phyloP scores from a whole-genome alignment of 495 filamentous ascomycete species.

The Aspergillus panamensis region DNA sequence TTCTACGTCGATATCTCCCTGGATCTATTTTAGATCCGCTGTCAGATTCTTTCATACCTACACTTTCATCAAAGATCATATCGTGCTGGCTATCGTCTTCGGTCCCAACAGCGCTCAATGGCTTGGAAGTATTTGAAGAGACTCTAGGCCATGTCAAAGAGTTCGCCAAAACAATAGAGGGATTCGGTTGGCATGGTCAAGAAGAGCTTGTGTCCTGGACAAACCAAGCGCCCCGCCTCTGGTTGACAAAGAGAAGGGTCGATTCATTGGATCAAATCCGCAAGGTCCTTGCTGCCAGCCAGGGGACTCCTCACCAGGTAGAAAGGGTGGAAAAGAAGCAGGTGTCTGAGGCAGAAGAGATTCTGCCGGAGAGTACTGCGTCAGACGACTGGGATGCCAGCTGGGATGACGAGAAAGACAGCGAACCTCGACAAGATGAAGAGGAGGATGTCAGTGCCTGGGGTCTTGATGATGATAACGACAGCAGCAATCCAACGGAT shows the following conservation, averaged over 20 bases:
- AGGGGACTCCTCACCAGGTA: constrained; percentile 60
- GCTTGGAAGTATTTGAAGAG: constrained; percentile 64
- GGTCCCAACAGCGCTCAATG: constrained; percentile 68
- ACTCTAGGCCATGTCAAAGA: constrained; percentile 55
- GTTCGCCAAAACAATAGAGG: constrained; percentile 61
- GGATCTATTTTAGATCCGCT: constrained; percentile 56
- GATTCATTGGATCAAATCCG: constrained; percentile 70
- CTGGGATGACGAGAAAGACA: constrained; percentile 65
- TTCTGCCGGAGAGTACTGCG: constrained; percentile 52
- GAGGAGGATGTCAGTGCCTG: constrained; percentile 65
- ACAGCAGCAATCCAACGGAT: constrained; percentile 25
- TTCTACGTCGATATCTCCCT: constrained; percentile 64
- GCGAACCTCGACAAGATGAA: constrained; percentile 39
- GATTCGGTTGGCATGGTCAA: constrained; percentile 63
- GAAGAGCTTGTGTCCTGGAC: constrained; percentile 76
- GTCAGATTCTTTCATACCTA: constrained; percentile 63
- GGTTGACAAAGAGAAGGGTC: constrained; percentile 82
- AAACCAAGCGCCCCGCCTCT: constrained; percentile 70
- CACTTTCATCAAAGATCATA: constrained; percentile 62
- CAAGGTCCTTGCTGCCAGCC: constrained; percentile 59
- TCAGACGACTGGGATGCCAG: constrained; percentile 70
- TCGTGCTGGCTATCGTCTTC: constrained; percentile 68
- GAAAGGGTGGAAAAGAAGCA: constrained; percentile 83
- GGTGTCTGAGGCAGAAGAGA: constrained; percentile 64
- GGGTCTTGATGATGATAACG: constrained; percentile 54